These are phyloP conservation scores for Pleurotus djamor DNA, from an alignment of 768 basidiomycete genomes.

Conservation along the genomic window DNA sequence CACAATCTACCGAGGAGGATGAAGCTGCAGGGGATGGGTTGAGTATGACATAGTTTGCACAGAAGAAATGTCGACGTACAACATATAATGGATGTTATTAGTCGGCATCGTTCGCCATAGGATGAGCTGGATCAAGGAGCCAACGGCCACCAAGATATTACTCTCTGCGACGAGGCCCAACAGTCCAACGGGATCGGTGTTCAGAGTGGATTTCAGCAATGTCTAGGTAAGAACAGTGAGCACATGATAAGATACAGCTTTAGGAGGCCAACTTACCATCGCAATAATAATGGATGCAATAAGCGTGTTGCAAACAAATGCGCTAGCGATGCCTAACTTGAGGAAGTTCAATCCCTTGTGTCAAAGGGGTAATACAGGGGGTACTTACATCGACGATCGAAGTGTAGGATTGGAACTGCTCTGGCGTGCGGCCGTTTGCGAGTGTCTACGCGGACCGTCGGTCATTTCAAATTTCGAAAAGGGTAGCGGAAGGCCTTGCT, in stretches of 20 bases:
- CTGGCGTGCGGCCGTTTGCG: background rate
- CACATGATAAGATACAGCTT: background rate
- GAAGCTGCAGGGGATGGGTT: constrained; percentile 10
- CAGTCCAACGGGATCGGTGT: background rate
- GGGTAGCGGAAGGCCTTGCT: background rate
- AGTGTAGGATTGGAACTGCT: background rate
- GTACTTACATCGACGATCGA: background rate
- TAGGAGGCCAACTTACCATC: constrained; percentile 1
- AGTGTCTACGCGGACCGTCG: background rate
- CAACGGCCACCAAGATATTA: constrained; percentile 11
- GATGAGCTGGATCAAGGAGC: constrained; percentile 10
- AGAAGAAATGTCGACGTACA: constrained; percentile 5
- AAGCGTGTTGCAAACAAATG: constrained; percentile 11
- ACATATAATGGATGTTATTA: constrained; percentile 14
- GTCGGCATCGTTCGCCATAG: constrained; percentile 12
- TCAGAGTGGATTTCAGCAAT: background rate
- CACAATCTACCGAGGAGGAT: constrained; percentile 11
- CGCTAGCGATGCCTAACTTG: constrained; percentile 13
- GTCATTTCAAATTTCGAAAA: background rate
- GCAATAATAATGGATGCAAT: constrained; percentile 23
- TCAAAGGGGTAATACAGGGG: background rate
- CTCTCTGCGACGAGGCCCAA: constrained; percentile 13
- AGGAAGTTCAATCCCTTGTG: background rate
- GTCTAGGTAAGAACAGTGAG: background rate
- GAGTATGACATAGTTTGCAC: background rate